A percentile compares a stretch with the other conserved stretches of the same genome.
Conservation (phyloP, 768 basidiomycete species). For the Tulasnella sp. region DNA sequence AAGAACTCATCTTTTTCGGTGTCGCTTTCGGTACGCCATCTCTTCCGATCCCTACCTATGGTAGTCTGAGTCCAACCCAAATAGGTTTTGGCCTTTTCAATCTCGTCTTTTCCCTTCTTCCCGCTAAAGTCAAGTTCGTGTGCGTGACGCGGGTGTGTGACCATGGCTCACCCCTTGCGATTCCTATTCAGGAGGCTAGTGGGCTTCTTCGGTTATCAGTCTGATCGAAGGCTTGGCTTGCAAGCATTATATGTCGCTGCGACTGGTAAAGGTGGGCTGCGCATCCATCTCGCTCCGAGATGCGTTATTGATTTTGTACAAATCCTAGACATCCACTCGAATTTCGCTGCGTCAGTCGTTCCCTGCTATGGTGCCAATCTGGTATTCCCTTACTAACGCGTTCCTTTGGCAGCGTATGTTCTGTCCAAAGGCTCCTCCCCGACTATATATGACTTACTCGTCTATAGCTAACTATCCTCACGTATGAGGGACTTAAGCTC, state of each 20-base stretch:
- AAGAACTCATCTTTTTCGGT: slow-evolving; percentile 66
- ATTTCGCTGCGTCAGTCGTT: slow-evolving; percentile 59
- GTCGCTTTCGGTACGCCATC: slow-evolving; percentile 56
- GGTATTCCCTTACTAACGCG: neutral
- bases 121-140: slow-evolving; percentile 54
- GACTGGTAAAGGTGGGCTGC: slow-evolving; percentile 33
- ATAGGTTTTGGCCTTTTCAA: slow-evolving; percentile 64
- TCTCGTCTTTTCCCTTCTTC: slow-evolving; percentile 67
- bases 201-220: slow-evolving; percentile 68
- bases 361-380: neutral
- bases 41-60: neutral
- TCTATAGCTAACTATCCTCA: slow-evolving; percentile 57
- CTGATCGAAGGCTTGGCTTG: slow-evolving; percentile 60
- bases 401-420: slow-evolving; percentile 44
- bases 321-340: slow-evolving; percentile 56
- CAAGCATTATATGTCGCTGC: slow-evolving; percentile 63
- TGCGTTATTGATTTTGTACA: neutral
- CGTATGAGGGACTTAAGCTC: slow-evolving; percentile 65
- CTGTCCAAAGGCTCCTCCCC: neutral
- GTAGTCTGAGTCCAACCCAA: neutral
- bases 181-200: slow-evolving; percentile 49
- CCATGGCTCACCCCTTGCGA: neutral
- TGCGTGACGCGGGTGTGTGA: neutral
- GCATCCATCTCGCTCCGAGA: too few relatives aligned
- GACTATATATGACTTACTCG: neutral